These are phyloP conservation scores for Panicum hallii DNA, from an alignment of 202 grass and related monocot genomes.

Conservation along the genomic window DNA sequence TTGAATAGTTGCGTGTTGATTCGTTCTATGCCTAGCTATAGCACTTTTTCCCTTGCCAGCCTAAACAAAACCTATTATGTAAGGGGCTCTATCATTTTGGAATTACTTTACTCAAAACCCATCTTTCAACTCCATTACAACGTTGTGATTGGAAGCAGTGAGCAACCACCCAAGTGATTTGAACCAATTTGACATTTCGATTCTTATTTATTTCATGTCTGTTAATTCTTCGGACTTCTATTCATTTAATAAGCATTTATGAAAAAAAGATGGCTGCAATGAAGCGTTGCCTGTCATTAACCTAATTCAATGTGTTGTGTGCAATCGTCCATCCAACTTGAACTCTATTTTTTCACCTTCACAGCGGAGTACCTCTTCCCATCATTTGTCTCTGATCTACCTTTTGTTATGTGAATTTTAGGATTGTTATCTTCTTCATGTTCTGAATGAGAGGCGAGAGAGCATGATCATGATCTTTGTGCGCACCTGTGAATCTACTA, in stretches of 20 bases:
- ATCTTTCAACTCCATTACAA: not conserved
- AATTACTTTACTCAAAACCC: not conserved
- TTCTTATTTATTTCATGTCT: not conserved
- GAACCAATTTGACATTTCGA: not conserved
- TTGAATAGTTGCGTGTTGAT: not conserved
- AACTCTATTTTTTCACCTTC: not conserved
- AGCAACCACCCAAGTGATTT: not conserved
- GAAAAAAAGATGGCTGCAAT: constrained; percentile 20
- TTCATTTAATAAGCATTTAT: not conserved
- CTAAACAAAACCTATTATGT: not conserved
- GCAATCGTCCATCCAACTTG: not conserved
- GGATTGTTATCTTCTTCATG: constrained; percentile 93
- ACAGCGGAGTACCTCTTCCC: not conserved
- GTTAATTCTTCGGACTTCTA: not conserved
- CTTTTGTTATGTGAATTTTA: constrained; percentile 41
- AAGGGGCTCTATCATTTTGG: not conserved
- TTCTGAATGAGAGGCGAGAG: constrained; percentile 72
- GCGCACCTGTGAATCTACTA: constrained; percentile 82
- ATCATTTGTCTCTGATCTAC: constrained; percentile 7
- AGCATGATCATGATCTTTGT: constrained; percentile 89
- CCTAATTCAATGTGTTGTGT: not conserved
- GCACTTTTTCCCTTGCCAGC: not conserved
- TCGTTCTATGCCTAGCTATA: not conserved
- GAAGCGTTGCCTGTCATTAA: not conserved
- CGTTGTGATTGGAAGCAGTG: not conserved